A percentile compares a stretch with the other conserved stretches of the same genome.
Evolutionary conservation across 768 basidiomycete genomes (phyloP).

Genomic region (Mycena indigotica): DNA sequence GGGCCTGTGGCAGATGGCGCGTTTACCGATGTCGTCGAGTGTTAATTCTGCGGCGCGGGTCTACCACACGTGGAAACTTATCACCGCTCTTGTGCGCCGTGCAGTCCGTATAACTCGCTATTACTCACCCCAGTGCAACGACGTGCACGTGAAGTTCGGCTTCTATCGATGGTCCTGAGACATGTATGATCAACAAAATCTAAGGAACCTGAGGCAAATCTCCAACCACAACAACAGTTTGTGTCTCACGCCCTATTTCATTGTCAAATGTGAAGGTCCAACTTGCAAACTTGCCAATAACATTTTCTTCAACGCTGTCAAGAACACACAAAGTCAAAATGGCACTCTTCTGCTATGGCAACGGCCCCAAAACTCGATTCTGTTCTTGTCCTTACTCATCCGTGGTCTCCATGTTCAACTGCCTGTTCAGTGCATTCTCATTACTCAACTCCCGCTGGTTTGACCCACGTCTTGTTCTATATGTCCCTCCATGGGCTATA

Average conservation of each 20-base stretch:
- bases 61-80: background rate
- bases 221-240: background rate
- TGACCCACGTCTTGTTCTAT: too few relatives aligned
- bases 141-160: background rate
- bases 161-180: background rate
- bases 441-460: too few relatives aligned
- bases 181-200: background rate
- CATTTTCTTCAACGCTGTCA: too few relatives aligned
- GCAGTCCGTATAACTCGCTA: background rate
- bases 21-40: background rate
- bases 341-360: too few relatives aligned
- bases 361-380: too few relatives aligned
- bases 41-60: background rate
- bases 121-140: background rate
- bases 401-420: too few relatives aligned
- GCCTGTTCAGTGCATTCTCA: too few relatives aligned
- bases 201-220: background rate
- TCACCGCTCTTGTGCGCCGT: background rate
- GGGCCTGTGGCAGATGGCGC: background rate
- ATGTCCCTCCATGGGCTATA: too few relatives aligned
- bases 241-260: background rate
- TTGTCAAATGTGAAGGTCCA: background rate
- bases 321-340: too few relatives aligned
- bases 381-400: too few relatives aligned
- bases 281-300: too few relatives aligned